Conservation (phyloP, 2,329 filamentous ascomycete genomes). For the Nemania bipapillata region DNA sequence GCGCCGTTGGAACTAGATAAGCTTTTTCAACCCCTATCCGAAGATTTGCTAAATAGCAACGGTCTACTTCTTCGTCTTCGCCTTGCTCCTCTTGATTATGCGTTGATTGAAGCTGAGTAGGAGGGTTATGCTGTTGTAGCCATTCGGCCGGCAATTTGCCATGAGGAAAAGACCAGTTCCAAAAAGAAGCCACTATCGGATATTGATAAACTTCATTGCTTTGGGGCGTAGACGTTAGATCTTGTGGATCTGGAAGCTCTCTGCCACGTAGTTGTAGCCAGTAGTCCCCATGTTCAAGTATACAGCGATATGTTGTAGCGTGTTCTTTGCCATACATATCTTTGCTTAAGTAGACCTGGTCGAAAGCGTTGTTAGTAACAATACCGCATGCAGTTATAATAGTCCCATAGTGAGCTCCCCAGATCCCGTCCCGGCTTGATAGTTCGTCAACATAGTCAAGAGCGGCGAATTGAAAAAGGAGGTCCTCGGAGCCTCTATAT, state of each 20-base stretch:
- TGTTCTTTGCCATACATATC: not conserved
- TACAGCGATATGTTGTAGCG: slow-evolving; percentile 1
- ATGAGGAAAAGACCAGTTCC: slow-evolving; percentile 13
- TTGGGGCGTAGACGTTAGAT: not conserved
- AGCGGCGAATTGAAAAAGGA: slow-evolving; percentile 1
- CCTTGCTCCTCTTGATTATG: not conserved
- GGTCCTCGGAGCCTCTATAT: not conserved
- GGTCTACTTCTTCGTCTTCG: not conserved
- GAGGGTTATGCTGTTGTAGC: slow-evolving; percentile 6
- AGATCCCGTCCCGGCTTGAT: not conserved
- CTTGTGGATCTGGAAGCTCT: not conserved
- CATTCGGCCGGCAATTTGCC: slow-evolving; percentile 3
- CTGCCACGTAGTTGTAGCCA: slow-evolving; percentile 11
- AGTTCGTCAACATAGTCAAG: not conserved
- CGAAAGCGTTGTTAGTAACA: slow-evolving; percentile 2
- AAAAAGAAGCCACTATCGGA: slow-evolving; percentile 20
- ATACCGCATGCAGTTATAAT: slow-evolving; percentile 1
- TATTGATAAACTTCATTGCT: slow-evolving; percentile 11
- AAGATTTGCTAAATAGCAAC: slow-evolving; percentile 6
- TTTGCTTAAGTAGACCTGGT: slow-evolving; percentile 2
- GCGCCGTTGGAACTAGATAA: slow-evolving; percentile 3
- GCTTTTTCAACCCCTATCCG: slow-evolving; percentile 4
- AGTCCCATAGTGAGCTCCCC: slow-evolving; percentile 1
- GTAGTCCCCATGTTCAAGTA: slow-evolving; percentile 9
- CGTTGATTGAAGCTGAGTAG: not conserved